Evolutionary conservation across 306 rosid genomes (phyloP), one percentile per base, ranked within the genome.

Genomic region (Vigna radiata): DNA sequence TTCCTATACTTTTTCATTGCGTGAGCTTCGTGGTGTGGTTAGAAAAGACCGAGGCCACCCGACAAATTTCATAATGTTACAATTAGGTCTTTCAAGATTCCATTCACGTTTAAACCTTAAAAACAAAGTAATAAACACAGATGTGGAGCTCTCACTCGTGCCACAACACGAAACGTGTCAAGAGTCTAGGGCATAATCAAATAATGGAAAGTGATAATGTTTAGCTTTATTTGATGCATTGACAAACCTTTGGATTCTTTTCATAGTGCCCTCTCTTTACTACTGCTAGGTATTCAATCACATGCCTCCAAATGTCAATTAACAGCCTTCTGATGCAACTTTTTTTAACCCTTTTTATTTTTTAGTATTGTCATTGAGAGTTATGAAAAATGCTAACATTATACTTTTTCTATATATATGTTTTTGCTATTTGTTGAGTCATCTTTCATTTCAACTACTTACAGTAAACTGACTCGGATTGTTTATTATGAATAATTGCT

Each of bases 11-110:
- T 53, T 59, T 61, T 49, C 48, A 68, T 37, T 53, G 60, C 39
- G 33, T 44, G 61, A 18, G 62, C 65, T 52, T 61, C 50, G 47
- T 52, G 78, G 4, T 79, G 60, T 63, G 75, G 77, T 65, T 31
- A 52, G 46, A 70, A 68, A 77, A 60, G 79, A 62, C 12, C 18
- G 53, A 70, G 41, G 16, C 43, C 67, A 56, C 65, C 0, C 11
- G 59, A 61, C 66, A 49, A 65, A 74, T 79, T 79, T 75, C 77
- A 72, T 80, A 79, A 78, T 80, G 85, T 79, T 74, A 84, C 85
- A 64, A 36, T 78, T 75, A 75, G 89, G 86, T 58, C 56, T 72
- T 77, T 43, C 14, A 73, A 25, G 79, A 76, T 68, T 68, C 79
- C 84, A 70, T 83, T 87, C 92, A 52, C 89, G 60, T 63, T 79